Evolutionary conservation across 2,329 filamentous ascomycete species (phyloP).

Genomic region (Sporothrix brunneoviolacea): DNA sequence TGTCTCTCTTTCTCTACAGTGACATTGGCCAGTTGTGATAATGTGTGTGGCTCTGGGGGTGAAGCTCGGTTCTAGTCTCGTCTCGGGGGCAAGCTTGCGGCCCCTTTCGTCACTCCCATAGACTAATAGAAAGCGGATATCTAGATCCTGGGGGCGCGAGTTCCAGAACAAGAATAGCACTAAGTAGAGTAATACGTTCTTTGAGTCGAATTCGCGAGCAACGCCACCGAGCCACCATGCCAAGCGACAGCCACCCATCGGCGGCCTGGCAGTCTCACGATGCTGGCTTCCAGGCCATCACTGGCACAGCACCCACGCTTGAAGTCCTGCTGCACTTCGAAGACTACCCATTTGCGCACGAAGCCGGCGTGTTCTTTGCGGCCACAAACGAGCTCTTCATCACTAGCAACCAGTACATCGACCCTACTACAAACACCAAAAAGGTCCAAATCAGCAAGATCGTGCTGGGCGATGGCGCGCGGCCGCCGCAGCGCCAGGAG

Average conservation of each 20-base stretch:
- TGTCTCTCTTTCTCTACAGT: too few species aligned
- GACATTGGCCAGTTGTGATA: too few species aligned
- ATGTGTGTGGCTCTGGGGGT: too few species aligned
- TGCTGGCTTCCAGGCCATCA: background rate
- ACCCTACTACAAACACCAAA: background rate
- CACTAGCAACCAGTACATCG: slow-evolving; percentile 12
- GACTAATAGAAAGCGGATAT: too few species aligned
- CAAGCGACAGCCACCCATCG: background rate
- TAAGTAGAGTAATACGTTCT: too few species aligned
- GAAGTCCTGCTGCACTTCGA: background rate
- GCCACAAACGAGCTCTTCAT: slow-evolving; percentile 9
- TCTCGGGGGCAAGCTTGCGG: background rate
- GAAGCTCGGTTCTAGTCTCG: too few species aligned
- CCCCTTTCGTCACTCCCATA: background rate
- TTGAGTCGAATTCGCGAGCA: too few species aligned
- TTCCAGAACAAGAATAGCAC: too few species aligned
- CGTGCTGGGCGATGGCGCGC: background rate
- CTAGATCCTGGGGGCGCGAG: too few species aligned
- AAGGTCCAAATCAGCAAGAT: slow-evolving; percentile 8
- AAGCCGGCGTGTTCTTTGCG: background rate
- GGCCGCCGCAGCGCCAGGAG: background rate
- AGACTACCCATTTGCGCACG: background rate
- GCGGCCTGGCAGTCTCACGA: background rate
- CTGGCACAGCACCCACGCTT: background rate
- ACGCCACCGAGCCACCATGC: too few species aligned